phyloP scores from a whole-genome alignment of 768 basidiomycete species.

The Trametes punicea region DNA sequence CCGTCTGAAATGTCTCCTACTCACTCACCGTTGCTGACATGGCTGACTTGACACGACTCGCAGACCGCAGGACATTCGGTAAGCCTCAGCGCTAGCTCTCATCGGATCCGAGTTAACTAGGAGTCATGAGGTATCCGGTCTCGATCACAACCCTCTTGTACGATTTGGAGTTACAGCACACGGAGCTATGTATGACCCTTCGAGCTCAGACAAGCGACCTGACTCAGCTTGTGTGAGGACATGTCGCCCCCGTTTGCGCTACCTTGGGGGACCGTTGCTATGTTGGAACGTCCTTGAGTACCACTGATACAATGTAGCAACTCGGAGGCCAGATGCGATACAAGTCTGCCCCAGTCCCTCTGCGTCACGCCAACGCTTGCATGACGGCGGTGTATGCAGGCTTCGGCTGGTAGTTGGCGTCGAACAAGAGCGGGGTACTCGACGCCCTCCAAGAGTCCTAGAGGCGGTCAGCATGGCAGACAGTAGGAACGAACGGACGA shows the following conservation, averaged over 20 bases:
- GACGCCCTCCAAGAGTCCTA: slow-evolving; percentile 48
- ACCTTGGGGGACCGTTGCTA: too few species aligned
- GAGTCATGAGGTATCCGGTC: background rate
- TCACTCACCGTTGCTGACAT: background rate
- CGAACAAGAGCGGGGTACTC: slow-evolving; percentile 43
- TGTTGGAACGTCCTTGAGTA: background rate
- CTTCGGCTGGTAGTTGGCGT: slow-evolving; percentile 46
- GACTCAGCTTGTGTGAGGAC: background rate
- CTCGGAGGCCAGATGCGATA: too few species aligned
- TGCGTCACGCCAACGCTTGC: slow-evolving; percentile 23
- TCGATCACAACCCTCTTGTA: background rate
- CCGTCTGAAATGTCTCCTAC: too few species aligned
- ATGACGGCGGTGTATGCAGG: slow-evolving; percentile 33
- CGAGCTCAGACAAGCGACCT: background rate
- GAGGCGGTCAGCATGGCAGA: background rate
- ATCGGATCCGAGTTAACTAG: background rate
- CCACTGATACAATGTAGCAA: too few species aligned
- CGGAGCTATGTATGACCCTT: background rate
- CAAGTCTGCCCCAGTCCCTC: background rate
- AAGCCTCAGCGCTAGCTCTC: background rate
- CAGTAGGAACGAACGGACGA: background rate
- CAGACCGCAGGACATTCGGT: background rate
- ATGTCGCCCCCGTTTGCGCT: too few species aligned
- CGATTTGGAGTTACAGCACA: background rate
- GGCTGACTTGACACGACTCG: background rate